phyloP scores from a whole-genome alignment of 1,139 yeast species.

The Blastobotrys petasosporus region DNA sequence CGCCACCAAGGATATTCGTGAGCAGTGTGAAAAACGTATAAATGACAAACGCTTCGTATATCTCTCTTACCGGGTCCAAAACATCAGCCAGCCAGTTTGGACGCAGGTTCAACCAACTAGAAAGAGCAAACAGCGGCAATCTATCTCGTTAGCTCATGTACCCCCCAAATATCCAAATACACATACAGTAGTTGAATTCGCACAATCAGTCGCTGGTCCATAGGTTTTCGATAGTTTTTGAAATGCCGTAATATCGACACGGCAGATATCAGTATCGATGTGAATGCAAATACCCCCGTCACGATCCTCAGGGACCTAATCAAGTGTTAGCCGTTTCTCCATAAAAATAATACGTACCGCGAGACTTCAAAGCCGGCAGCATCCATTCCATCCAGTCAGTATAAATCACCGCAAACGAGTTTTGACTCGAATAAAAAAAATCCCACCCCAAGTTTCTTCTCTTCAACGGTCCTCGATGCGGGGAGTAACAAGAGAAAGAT shows the following conservation, averaged over 20 bases:
- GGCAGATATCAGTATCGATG: slow-evolving; percentile 40
- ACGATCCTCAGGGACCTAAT: slow-evolving; percentile 8
- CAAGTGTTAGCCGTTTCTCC: no score
- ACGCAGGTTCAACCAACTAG: slow-evolving; percentile 53
- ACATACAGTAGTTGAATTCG: slow-evolving; percentile 55
- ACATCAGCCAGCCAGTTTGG: slow-evolving; percentile 43
- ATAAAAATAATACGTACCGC: no score
- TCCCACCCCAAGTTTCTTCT: no score
- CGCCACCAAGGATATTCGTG: slow-evolving; percentile 87
- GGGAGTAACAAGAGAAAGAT: no score
- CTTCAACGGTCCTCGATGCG: no score
- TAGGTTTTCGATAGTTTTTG: slow-evolving; percentile 76
- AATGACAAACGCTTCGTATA: slow-evolving; percentile 93
- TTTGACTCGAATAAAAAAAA: no score
- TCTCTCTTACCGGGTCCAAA: slow-evolving; percentile 75
- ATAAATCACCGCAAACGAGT: no score
- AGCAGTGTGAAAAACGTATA: slow-evolving; percentile 84
- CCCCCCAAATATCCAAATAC: not conserved
- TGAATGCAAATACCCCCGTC: slow-evolving; percentile 23
- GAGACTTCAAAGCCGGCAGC: no score
- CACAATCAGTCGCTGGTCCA: slow-evolving; percentile 78
- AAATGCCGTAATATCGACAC: slow-evolving; percentile 49
- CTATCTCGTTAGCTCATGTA: slow-evolving; percentile 3
- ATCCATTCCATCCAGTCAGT: no score
- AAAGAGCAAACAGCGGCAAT: slow-evolving; percentile 48